These are phyloP conservation scores for Rhizomucor pusillus DNA, from an alignment of 371 early-diverging fungal genomes.

Conservation along the genomic window DNA sequence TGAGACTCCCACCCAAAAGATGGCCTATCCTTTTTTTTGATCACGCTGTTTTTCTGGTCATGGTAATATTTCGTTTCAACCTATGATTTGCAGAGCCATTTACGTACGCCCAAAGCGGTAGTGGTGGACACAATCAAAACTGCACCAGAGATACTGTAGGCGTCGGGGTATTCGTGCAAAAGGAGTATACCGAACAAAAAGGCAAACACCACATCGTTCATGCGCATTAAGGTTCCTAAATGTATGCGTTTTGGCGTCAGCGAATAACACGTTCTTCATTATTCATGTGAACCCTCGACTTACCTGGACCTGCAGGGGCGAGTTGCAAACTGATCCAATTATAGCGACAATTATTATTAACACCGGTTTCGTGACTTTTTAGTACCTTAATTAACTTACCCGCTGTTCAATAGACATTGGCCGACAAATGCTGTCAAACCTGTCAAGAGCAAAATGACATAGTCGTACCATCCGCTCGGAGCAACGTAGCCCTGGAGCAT, in stretches of 20 bases:
- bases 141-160: conserved; percentile 56
- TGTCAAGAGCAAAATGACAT: conserved; percentile 32
- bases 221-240: conserved; percentile 64
- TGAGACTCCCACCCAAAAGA: no score
- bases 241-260: no score
- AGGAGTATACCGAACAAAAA: conserved; percentile 68
- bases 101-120: conserved; percentile 55
- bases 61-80: no score
- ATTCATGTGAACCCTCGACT: no score
- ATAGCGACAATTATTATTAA: neutral
- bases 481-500: conserved; percentile 23
- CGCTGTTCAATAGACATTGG: conserved; percentile 68
- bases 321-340: conserved; percentile 54
- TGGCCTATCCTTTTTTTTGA: no score
- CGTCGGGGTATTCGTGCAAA: conserved; percentile 63
- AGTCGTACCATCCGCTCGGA: conserved; percentile 26
- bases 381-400: conserved; percentile 24
- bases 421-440: conserved; percentile 68
- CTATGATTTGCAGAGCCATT: no score
- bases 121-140: conserved; percentile 60
- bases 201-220: conserved; percentile 76
- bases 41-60: no score
- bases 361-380: neutral
- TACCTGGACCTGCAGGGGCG: conserved; percentile 68
- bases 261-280: neutral